Percentiles rank a stretch among this genome's conserved stretches.
phyloP scores from a whole-genome alignment of 345 rosid genomes.

The Firmiana major region DNA sequence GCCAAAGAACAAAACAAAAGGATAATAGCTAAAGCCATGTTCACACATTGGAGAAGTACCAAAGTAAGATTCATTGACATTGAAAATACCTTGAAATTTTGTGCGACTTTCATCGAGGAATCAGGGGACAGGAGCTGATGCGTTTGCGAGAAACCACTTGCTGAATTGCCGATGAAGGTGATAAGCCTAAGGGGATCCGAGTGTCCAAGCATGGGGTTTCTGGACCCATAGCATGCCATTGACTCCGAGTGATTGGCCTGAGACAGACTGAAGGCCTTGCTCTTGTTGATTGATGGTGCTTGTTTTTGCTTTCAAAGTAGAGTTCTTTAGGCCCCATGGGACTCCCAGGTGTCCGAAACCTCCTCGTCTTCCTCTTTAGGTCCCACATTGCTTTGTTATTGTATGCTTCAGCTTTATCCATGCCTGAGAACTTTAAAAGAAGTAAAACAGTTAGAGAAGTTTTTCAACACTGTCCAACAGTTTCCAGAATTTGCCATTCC shows the following conservation, averaged over 20 bases:
- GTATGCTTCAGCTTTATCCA: conserved; percentile 29
- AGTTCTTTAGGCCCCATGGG: conserved; percentile 45
- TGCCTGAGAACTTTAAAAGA: conserved; percentile 28
- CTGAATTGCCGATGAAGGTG: conserved; percentile 37
- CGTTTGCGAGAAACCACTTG: conserved; percentile 7
- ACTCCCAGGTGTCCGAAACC: conserved; percentile 35
- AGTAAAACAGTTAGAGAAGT: conserved; percentile 5
- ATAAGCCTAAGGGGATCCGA: conserved; percentile 39
- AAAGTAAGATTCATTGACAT: not conserved
- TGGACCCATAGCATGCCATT: conserved; percentile 18
- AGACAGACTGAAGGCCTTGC: conserved; percentile 1
- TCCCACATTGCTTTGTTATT: conserved; percentile 44
- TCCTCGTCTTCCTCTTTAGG: conserved; percentile 41
- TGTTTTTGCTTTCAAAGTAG: conserved; percentile 16
- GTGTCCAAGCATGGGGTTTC: conserved; percentile 15
- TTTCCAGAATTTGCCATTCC: not conserved
- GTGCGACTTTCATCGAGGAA: not conserved
- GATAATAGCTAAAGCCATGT: not conserved
- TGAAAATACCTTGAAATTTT: not conserved
- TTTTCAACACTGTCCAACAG: not conserved
- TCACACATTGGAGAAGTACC: not conserved
- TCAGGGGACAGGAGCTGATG: not conserved
- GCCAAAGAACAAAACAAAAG: not conserved
- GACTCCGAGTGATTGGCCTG: conserved; percentile 21
- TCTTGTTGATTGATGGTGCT: conserved; percentile 10